A percentile compares a stretch with the other conserved stretches of the same genome.
phyloP scores from a whole-genome alignment of 805 yeast genomes.

The Peterozyma toletana region DNA sequence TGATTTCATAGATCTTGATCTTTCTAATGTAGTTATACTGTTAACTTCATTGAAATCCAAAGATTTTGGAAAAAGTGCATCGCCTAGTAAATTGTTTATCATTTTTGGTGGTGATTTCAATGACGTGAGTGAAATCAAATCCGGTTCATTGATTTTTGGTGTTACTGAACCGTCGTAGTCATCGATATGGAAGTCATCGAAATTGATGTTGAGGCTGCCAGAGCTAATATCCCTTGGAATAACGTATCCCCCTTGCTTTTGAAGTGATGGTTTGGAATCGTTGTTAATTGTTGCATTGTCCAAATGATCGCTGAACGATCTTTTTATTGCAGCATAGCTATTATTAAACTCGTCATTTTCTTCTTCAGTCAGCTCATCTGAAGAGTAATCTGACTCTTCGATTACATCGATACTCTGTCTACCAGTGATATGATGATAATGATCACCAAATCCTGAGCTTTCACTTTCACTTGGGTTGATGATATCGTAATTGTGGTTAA shows the following conservation, averaged over 20 bases:
- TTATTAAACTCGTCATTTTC: constrained; percentile 6
- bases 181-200: constrained; percentile 7
- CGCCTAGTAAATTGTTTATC: constrained; percentile 30
- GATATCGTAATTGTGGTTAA: constrained; percentile 6
- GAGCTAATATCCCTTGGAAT: constrained; percentile 7
- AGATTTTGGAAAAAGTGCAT: constrained; percentile 65
- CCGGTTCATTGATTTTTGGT: neutral
- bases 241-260: neutral
- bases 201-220: constrained; percentile 6
- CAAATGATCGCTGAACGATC: neutral
- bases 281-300: neutral
- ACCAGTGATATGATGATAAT: too few relatives aligned
- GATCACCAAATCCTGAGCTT: too few relatives aligned
- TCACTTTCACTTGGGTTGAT: neutral
- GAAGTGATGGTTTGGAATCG: neutral
- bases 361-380: neutral
- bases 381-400: neutral
- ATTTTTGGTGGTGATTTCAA: constrained; percentile 13
- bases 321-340: constrained; percentile 6
- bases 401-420: neutral
- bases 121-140: constrained; percentile 4
- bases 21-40: constrained; percentile 64
- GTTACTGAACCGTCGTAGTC: neutral
- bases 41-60: constrained; percentile 63
- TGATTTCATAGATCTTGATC: constrained; percentile 55